Evolutionary conservation across 495 filamentous ascomycete species (phyloP).

Genomic region (Lepidopterella palustris): DNA sequence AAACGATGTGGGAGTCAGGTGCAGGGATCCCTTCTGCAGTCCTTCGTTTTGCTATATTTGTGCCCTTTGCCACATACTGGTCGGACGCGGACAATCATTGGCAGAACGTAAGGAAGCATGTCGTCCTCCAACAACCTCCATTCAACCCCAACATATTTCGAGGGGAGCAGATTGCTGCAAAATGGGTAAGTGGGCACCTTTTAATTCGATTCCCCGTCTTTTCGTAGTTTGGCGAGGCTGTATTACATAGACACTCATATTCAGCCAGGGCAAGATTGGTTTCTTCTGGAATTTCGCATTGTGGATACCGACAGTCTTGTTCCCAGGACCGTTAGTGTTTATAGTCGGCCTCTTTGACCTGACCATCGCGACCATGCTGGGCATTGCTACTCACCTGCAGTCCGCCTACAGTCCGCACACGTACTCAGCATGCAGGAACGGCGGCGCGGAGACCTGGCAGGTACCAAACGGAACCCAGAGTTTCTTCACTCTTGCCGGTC

Average conservation of each 20-base stretch:
- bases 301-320: conserved; percentile 12
- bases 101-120: conserved; percentile 14
- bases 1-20: neutral
- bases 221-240: too few relatives aligned
- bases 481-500: conserved; percentile 20
- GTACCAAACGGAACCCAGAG: conserved; percentile 12
- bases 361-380: conserved; percentile 3
- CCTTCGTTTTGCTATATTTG: conserved; percentile 16
- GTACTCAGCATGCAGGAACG: neutral
- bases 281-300: conserved; percentile 24
- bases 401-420: conserved; percentile 5
- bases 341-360: conserved; percentile 14
- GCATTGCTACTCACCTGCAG: neutral
- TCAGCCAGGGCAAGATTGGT: conserved; percentile 4
- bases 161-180: neutral
- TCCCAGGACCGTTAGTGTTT: conserved; percentile 9
- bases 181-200: conserved; percentile 14
- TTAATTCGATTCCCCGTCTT: neutral
- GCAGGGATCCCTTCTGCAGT: neutral
- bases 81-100: conserved; percentile 7
- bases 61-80: conserved; percentile 15
- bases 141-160: conserved; percentile 13
- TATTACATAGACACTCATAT: neutral
- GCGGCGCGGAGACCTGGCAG: conserved; percentile 12
- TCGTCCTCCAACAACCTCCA: conserved; percentile 12